Evolutionary conservation across 2,329 filamentous ascomycete genomes (phyloP), one percentile per base, ranked within the genome.

Genomic region (Taxawa tesnikishii): DNA sequence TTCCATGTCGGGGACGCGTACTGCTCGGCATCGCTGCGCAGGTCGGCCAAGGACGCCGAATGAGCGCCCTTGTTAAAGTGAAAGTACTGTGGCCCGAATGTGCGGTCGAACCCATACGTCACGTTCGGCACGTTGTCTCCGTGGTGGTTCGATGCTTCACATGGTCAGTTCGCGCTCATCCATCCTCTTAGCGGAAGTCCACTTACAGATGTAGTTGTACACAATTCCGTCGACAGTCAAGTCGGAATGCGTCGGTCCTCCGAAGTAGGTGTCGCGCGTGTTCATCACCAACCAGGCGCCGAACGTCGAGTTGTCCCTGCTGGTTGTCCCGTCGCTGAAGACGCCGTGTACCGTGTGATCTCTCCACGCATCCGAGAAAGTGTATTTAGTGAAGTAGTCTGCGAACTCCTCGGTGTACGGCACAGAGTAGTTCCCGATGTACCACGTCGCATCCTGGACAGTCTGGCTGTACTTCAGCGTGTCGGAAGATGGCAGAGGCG

Each of bases 341-440:
- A 64, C 45, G 2, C 72, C 73, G 42, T 76, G 71, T 2, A 67
- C 70, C 23, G 62, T 59, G 35, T 75, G 68, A 28, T 73, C 61
- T 29, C 70, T 58, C 69, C 70, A 76, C 2, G 59, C 60, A 36
- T 71, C 68, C 4, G 63, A 59, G 37, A 78, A 76, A 0, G 68
- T 76, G 43, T 78, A 78, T 47, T 79, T 79, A 14, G 73, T 78
- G 44, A 76, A 79, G 49, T 75, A 78, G 28, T 75, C 67, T 2
- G 68, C 60, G 34, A 69, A 63, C 28, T 71, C 54, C 23, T 63
- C 49, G 0, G 72, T 67, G 43, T 77, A 78, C 0, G 66, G 56
- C 12, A 65, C 47, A 0, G 65, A 63, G 0, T 65, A 65, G 28
- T 68, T 68, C 15, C 68, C 67, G 10, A 77, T 47, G 28, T 70